Evolutionary conservation across 192 early-diverging fungal genomes (phyloP).

Genomic region (Backusella australiensis): DNA sequence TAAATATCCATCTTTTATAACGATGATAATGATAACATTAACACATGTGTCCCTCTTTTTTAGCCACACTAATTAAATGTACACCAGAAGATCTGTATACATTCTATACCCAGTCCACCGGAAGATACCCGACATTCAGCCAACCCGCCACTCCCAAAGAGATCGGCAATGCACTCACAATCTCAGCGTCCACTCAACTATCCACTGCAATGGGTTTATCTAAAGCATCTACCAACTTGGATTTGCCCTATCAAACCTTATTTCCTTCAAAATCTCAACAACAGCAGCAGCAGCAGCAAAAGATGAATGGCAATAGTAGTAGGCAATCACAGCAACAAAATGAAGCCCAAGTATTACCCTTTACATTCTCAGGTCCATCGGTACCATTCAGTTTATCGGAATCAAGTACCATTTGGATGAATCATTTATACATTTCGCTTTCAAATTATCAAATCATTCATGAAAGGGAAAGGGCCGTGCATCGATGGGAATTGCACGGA

Average conservation of each 20-base stretch:
- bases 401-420: constrained; percentile 47
- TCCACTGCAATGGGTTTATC: constrained; percentile 20
- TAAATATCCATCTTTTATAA: neutral
- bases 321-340: neutral
- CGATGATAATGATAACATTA: too few relatives aligned
- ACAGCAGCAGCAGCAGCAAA: neutral
- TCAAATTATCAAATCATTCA: constrained; percentile 44
- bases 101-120: constrained; percentile 46
- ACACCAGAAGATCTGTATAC: constrained; percentile 61
- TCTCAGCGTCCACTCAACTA: constrained; percentile 9
- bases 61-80: constrained; percentile 44
- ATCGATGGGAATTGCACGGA: constrained; percentile 9
- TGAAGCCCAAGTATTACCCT: constrained; percentile 46
- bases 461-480: constrained; percentile 38
- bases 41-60: neutral
- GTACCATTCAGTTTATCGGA: constrained; percentile 49
- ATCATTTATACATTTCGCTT: constrained; percentile 47
- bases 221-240: constrained; percentile 3
- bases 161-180: constrained; percentile 5
- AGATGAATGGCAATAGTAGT: neutral
- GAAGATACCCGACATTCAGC: constrained; percentile 15
- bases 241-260: constrained; percentile 20
- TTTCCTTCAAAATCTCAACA: constrained; percentile 24
- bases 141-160: neutral
- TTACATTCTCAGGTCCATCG: constrained; percentile 33